Evolutionary conservation across 1,139 yeast genomes (phyloP).

Genomic region (Blastobotrys elegans): DNA sequence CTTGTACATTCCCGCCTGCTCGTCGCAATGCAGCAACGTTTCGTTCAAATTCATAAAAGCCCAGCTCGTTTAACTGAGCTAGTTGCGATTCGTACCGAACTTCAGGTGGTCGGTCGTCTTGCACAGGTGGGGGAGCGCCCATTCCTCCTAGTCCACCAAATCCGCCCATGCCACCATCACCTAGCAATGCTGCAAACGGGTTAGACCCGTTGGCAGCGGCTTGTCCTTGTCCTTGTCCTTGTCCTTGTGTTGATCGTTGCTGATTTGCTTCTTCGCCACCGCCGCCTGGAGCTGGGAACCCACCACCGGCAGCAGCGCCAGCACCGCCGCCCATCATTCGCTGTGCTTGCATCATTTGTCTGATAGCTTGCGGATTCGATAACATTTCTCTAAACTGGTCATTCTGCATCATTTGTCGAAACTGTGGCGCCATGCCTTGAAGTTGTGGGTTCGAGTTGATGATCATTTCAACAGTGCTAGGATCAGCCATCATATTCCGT

Average conservation of each 20-base stretch:
- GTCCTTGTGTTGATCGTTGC: slow-evolving; percentile 2
- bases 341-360: slow-evolving; percentile 75
- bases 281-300: slow-evolving; percentile 21
- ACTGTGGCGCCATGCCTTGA: slow-evolving; percentile 80
- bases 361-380: slow-evolving; percentile 47
- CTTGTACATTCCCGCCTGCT: slow-evolving; percentile 95
- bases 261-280: slow-evolving; percentile 11
- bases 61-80: slow-evolving; percentile 93
- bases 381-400: slow-evolving; percentile 79
- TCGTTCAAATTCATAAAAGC: slow-evolving; percentile 87
- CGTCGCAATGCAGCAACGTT: slow-evolving; percentile 89
- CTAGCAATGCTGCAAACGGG: slow-evolving; percentile 24
- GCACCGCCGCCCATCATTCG: slow-evolving; percentile 39
- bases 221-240: slow-evolving; percentile 16
- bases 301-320: slow-evolving; percentile 21
- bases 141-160: slow-evolving; percentile 21
- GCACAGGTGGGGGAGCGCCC: slow-evolving; percentile 20
- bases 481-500: slow-evolving; percentile 77
- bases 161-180: slow-evolving; percentile 16
- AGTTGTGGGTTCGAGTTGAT: slow-evolving; percentile 80
- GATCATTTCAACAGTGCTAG: slow-evolving; percentile 76
- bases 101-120: slow-evolving; percentile 89
- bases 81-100: slow-evolving; percentile 87
- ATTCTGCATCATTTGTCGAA: slow-evolving; percentile 76
- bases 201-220: slow-evolving; percentile 20